Percentiles rank a stretch among this genome's conserved stretches.
phyloP scores from a whole-genome alignment of 306 rosid genomes.

The Casuarina cunninghamiana region DNA sequence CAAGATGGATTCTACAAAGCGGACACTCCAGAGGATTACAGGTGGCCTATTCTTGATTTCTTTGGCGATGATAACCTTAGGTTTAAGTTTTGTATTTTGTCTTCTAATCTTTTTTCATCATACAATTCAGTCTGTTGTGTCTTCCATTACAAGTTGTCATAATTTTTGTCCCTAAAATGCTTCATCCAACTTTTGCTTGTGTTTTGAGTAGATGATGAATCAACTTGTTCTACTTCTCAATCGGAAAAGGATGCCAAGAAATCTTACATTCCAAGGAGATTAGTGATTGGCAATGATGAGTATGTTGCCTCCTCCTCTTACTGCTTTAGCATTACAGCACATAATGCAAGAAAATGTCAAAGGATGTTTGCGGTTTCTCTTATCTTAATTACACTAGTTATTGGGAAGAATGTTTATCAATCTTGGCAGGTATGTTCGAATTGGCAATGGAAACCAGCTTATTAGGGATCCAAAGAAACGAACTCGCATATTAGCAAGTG shows the following conservation, averaged over 20 bases:
- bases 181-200: conserved; percentile 19
- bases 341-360: conserved; percentile 10
- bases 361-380: background rate
- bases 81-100: conserved; percentile 3
- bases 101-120: background rate
- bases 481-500: conserved; percentile 83
- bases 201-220: conserved; percentile 59
- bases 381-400: conserved; percentile 14
- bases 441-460: conserved; percentile 93
- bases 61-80: conserved; percentile 15
- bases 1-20: conserved; percentile 84
- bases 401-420: conserved; percentile 17
- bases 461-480: conserved; percentile 90
- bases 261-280: conserved; percentile 73
- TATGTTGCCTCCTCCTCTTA: conserved; percentile 43
- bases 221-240: conserved; percentile 46
- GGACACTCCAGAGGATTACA: conserved; percentile 83
- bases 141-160: conserved; percentile 6
- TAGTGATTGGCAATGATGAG: conserved; percentile 95
- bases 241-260: conserved; percentile 60
- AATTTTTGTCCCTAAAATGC: conserved; percentile 15
- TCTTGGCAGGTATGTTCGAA: conserved; percentile 73
- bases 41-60: conserved; percentile 40
- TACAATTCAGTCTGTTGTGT: conserved; percentile 10
- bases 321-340: conserved; percentile 18